phyloP scores from a whole-genome alignment of 2,329 filamentous ascomycete genomes.

The Colletotrichum nymphaeae region DNA sequence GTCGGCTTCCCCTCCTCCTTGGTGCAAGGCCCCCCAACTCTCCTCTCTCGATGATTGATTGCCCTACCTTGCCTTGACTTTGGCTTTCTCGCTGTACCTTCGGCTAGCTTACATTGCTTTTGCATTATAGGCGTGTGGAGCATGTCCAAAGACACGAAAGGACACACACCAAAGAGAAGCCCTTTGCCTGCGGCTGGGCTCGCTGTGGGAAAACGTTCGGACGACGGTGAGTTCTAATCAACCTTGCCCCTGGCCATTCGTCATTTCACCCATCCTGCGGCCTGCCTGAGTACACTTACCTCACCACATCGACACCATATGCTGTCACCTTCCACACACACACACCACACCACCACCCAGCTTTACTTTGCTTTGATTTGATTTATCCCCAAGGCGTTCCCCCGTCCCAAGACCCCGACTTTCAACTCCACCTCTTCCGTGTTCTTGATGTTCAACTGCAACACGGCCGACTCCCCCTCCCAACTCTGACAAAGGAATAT shows the following conservation, averaged over 20 bases:
- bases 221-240: conserved; percentile 63
- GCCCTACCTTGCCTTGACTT: conserved; percentile 11
- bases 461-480: conserved; percentile 12
- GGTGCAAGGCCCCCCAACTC: conserved; percentile 28
- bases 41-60: conserved; percentile 9
- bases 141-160: conserved; percentile 73
- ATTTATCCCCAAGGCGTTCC: conserved; percentile 27
- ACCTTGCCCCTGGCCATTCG: conserved; percentile 31
- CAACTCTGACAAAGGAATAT: conserved; percentile 43
- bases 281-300: conserved; percentile 23
- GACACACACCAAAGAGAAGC: conserved; percentile 74
- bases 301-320: conserved; percentile 28
- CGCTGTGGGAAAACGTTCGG: conserved; percentile 73
- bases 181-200: conserved; percentile 69
- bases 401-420: conserved; percentile 12
- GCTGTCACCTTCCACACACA: conserved; percentile 18
- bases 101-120: conserved; percentile 55
- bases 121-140: conserved; percentile 66
- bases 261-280: conserved; percentile 16
- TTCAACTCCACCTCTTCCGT: conserved; percentile 15
- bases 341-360: conserved; percentile 27
- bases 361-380: neutral
- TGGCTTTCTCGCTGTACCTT: conserved; percentile 35
- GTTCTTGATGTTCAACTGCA: conserved; percentile 27
- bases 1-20: conserved; percentile 41